Conservation (phyloP, 169 alveolate genomes). For the Besnoitia besnoiti region DNA sequence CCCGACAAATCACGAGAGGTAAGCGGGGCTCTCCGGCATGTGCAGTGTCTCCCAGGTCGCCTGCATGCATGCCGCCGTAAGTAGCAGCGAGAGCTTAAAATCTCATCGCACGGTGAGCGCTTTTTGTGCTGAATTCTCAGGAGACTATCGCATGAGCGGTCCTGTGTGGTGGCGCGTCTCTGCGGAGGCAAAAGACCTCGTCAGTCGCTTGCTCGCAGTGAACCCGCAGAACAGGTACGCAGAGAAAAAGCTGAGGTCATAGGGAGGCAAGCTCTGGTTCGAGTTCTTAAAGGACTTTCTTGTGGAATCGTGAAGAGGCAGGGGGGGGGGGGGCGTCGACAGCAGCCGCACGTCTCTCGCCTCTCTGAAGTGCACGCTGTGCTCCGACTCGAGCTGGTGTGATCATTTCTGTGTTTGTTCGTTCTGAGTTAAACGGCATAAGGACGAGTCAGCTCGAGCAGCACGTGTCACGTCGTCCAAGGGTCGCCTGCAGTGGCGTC, state of each 20-base stretch:
- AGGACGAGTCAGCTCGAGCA: background rate
- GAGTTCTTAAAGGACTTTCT: no score
- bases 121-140: background rate
- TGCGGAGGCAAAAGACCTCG: slow-evolving; percentile 91
- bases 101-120: background rate
- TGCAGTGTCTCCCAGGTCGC: background rate
- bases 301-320: no score
- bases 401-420: no score
- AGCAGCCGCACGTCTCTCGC: no score
- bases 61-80: background rate
- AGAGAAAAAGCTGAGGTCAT: no score
- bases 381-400: no score
- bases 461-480: background rate
- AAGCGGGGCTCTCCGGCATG: background rate
- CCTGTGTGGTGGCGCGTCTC: slow-evolving; percentile 86
- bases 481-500: background rate
- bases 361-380: no score
- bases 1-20: slow-evolving; percentile 50
- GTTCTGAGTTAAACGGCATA: no score
- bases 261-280: no score
- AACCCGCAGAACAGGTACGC: slow-evolving; percentile 60
- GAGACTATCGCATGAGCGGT: slow-evolving; percentile 75
- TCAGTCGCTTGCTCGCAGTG: slow-evolving; percentile 83
- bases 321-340: no score
- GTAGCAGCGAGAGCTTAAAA: no score